Evolutionary conservation across 202 grass and related monocot species (phyloP), one percentile per base, ranked within the genome.

Genomic region (Schoenoplectus triqueter): DNA sequence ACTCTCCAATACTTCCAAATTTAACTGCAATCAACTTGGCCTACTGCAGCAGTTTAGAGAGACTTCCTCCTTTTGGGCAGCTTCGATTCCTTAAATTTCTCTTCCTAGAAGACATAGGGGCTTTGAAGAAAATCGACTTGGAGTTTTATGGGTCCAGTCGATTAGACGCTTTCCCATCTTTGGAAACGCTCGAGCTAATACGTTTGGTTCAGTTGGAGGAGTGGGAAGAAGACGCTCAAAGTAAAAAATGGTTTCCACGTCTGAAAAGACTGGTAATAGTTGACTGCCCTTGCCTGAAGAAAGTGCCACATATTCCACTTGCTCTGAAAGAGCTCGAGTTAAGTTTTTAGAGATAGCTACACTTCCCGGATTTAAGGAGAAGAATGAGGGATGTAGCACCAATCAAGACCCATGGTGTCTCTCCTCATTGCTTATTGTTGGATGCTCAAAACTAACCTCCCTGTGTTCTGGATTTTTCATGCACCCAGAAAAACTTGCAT

Each of bases 41-140:
- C 19, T 0, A 39, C 6, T 87, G 86, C 70, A 31, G 7, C 10
- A 57, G 59, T 41, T 87, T 76, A 42, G 70, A 55, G 19, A 19
- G 5, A 1, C 70, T 87, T 56, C 86, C 86, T 45, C 80, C 80
- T 75, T 66, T 84, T 19, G 86, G 80, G 2, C 69, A 69, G 69
- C 69, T 87, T 11, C 80, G 6, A 0, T 68, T 6, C 60, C 80
- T 87, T 10, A 57, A 78, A n/a, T 7, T n/a, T 56, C 70, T 87
- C 18, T 3, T 5, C 22, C 68, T 87, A 18, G 39, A 57, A 14
- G 1, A 46, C 0, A 8, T 87, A 18, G 0, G 3, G 11, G 69
- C 40, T 40, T 57, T 83, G 5, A 66, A 69, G n/a, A 10, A 41
- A 67, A 67, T 84, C 7, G 61, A 61, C 15, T 13, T 75, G 10